These are phyloP conservation scores for Fusarium acutatum DNA, from an alignment of 2,329 filamentous ascomycete species.

Conservation along the genomic window DNA sequence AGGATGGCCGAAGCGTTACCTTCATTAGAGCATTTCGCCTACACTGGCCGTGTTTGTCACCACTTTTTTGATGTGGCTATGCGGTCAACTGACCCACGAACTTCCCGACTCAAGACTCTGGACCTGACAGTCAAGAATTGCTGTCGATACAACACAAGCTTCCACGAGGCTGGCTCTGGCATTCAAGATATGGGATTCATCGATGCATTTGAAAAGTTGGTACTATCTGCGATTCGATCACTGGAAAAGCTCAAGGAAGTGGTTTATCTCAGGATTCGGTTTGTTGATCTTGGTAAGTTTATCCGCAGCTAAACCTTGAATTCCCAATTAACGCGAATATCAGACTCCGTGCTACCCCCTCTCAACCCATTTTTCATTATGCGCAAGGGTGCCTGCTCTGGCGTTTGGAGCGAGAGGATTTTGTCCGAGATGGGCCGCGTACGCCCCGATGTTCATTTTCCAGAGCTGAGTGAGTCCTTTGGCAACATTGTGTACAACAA, in stretches of 20 bases:
- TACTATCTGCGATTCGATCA: slow-evolving; percentile 69
- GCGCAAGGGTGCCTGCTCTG: slow-evolving; percentile 67
- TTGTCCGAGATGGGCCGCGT: slow-evolving; percentile 66
- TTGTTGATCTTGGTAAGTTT: slow-evolving; percentile 72
- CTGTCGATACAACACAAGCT: slow-evolving; percentile 65
- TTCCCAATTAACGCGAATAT: slow-evolving; percentile 25
- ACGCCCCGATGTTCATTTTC: slow-evolving; percentile 66
- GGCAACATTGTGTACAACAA: slow-evolving; percentile 67
- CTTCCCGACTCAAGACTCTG: slow-evolving; percentile 67
- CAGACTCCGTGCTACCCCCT: slow-evolving; percentile 74
- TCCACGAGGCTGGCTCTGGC: slow-evolving; percentile 72
- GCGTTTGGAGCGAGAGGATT: slow-evolving; percentile 77
- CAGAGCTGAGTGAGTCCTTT: slow-evolving; percentile 71
- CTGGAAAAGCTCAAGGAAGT: slow-evolving; percentile 67
- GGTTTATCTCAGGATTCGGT: slow-evolving; percentile 74
- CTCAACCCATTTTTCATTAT: slow-evolving; percentile 79
- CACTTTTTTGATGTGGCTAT: slow-evolving; percentile 70
- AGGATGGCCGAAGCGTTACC: slow-evolving; percentile 68
- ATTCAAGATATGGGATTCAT: slow-evolving; percentile 79
- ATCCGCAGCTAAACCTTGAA: not conserved
- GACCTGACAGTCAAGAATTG: slow-evolving; percentile 80
- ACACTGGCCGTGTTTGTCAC: slow-evolving; percentile 76
- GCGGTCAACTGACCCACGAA: slow-evolving; percentile 57
- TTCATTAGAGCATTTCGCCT: slow-evolving; percentile 72
- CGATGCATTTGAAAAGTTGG: slow-evolving; percentile 73